Evolutionary conservation across 23 red algal genomes (phyloP).

Genomic region (Gracilaria caudata): DNA sequence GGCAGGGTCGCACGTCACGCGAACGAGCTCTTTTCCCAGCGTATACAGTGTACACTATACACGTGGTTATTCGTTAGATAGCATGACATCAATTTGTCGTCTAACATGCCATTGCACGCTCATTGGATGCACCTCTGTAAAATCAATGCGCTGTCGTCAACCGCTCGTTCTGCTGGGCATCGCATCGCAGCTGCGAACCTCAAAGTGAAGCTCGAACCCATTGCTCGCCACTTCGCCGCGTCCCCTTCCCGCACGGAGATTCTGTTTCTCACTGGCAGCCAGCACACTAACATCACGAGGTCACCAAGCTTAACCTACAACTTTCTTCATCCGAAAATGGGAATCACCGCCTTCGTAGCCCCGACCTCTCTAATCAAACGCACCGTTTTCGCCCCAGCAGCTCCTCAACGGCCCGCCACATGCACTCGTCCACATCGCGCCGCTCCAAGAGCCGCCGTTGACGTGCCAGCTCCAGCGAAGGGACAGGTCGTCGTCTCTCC

Average conservation of each 20-base stretch:
- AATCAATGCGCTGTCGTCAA: background rate
- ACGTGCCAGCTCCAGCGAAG: constrained; percentile 33
- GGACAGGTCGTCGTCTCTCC: constrained; percentile 76
- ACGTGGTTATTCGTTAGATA: too few species aligned
- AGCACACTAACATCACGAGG: background rate
- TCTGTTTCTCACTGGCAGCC: background rate
- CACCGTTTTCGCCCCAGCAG: background rate
- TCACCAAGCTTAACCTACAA: background rate
- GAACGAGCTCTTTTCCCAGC: too few species aligned
- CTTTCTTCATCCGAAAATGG: constrained; percentile 2
- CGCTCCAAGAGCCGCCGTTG: constrained; percentile 8
- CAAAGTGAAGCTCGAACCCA: background rate
- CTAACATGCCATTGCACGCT: background rate
- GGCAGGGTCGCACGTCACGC: too few species aligned
- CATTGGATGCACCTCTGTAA: background rate
- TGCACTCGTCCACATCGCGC: background rate
- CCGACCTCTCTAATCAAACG: background rate
- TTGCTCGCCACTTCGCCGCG: background rate
- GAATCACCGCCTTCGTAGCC: constrained; percentile 7
- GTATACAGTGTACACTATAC: too few species aligned
- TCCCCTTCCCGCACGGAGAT: background rate
- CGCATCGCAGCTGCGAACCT: background rate
- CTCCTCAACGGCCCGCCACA: background rate
- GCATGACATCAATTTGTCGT: background rate
- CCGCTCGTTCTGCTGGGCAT: background rate